Evolutionary conservation across 2,329 filamentous ascomycete genomes (phyloP).

Genomic region (Cadophora gregata): DNA sequence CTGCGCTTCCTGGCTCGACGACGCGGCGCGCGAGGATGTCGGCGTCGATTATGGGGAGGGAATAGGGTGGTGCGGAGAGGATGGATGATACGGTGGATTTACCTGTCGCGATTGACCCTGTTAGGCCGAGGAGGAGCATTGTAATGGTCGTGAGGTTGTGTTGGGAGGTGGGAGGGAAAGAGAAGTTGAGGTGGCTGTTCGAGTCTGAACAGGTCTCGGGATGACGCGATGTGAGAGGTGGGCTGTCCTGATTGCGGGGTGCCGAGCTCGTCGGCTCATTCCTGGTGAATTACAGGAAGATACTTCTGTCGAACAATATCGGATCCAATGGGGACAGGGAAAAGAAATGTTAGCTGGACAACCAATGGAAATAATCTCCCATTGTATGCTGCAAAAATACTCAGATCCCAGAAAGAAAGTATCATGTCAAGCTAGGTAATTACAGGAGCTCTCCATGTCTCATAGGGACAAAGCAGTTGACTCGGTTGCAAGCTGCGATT

Average conservation of each 20-base stretch:
- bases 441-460: too few relatives aligned
- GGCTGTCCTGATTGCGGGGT: conserved; percentile 16
- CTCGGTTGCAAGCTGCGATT: too few relatives aligned
- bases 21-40: conserved; percentile 92
- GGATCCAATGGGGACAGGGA: too few relatives aligned
- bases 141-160: conserved; percentile 6
- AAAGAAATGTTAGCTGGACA: too few relatives aligned
- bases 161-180: neutral
- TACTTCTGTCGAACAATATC: too few relatives aligned
- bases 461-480: too few relatives aligned
- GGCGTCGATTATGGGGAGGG: conserved; percentile 90
- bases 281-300: too few relatives aligned
- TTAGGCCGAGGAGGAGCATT: conserved; percentile 96
- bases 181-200: neutral
- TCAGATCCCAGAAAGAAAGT: too few relatives aligned
- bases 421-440: too few relatives aligned
- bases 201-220: neutral
- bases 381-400: too few relatives aligned
- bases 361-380: too few relatives aligned
- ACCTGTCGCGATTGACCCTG: conserved; percentile 95
- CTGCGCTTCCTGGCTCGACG: conserved; percentile 87
- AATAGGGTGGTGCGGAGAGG: conserved; percentile 80
- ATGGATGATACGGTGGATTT: conserved; percentile 94
- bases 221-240: conserved; percentile 11
- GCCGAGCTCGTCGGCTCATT: neutral